A percentile compares a stretch with the other conserved stretches of the same genome.
These are phyloP conservation scores for Monilinia aucupariae DNA, from an alignment of 2,329 filamentous ascomycete species.

Conservation along the genomic window DNA sequence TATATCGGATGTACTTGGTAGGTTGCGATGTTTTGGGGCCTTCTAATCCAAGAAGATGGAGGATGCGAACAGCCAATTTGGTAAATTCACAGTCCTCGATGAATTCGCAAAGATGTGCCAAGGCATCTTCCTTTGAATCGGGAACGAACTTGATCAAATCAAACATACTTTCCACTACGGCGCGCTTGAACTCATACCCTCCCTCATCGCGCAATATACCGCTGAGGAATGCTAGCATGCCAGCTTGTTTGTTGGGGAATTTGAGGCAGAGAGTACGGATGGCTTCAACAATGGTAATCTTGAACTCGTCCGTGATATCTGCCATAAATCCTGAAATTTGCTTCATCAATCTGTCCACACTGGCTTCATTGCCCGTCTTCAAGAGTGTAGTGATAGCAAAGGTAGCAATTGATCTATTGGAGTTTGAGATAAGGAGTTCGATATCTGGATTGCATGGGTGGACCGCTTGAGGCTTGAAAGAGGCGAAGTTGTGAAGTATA, in stretches of 20 bases:
- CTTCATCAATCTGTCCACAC: constrained; percentile 96
- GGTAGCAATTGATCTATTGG: constrained; percentile 93
- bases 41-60: constrained; percentile 90
- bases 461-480: constrained; percentile 91
- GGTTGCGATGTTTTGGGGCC: constrained; percentile 92
- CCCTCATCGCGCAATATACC: constrained; percentile 96
- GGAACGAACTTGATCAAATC: constrained; percentile 98
- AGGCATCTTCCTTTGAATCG: constrained; percentile 72
- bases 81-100: constrained; percentile 99
- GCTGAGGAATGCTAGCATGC: constrained; percentile 95
- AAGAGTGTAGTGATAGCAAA: constrained; percentile 97
- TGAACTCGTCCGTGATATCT: constrained; percentile 98
- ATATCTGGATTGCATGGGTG: constrained; percentile 95
- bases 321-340: constrained; percentile 98
- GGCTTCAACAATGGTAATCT: constrained; percentile 99
- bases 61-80: constrained; percentile 89
- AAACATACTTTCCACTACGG: constrained; percentile 98
- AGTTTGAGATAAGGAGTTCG: constrained; percentile 92
- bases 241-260: constrained; percentile 96
- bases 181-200: constrained; percentile 96
- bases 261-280: constrained; percentile 95
- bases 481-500: constrained; percentile 92
- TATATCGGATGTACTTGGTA: constrained; percentile 98
- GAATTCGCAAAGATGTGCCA: constrained; percentile 95
- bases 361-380: constrained; percentile 97